Conservation (phyloP, 2,329 filamentous ascomycete genomes). For the Apiospora sp. region DNA sequence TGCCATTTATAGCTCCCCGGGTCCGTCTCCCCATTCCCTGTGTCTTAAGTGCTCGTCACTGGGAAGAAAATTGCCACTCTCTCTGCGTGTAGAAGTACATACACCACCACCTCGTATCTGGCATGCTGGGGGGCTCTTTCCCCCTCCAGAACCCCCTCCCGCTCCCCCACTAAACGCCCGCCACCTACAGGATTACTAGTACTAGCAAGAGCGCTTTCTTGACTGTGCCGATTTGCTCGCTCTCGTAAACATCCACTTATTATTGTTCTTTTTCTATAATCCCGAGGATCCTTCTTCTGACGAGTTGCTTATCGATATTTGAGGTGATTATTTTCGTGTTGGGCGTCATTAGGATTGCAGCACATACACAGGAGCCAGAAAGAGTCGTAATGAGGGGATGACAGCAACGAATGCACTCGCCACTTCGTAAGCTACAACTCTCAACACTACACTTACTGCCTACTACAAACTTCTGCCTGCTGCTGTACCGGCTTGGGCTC, state of each 20-base stretch:
- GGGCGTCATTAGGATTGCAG: background rate
- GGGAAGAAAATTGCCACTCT: background rate
- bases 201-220: background rate
- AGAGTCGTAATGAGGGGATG: background rate
- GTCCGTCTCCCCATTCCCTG: background rate
- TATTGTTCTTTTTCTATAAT: background rate
- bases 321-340: background rate
- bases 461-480: background rate
- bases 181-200: background rate
- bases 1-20: slow-evolving; percentile 16
- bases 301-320: background rate
- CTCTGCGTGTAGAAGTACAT: background rate
- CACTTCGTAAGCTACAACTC: background rate
- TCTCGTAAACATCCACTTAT: background rate
- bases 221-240: too few species aligned
- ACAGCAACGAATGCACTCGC: background rate
- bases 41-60: slow-evolving; percentile 6
- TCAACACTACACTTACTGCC: background rate
- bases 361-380: background rate
- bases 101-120: slow-evolving; percentile 2
- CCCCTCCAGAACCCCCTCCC: background rate
- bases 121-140: background rate
- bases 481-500: background rate
- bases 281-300: background rate
- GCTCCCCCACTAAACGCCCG: background rate